These are phyloP conservation scores for Plantago ovata DNA, from an alignment of 257 asterid genomes.

Conservation along the genomic window DNA sequence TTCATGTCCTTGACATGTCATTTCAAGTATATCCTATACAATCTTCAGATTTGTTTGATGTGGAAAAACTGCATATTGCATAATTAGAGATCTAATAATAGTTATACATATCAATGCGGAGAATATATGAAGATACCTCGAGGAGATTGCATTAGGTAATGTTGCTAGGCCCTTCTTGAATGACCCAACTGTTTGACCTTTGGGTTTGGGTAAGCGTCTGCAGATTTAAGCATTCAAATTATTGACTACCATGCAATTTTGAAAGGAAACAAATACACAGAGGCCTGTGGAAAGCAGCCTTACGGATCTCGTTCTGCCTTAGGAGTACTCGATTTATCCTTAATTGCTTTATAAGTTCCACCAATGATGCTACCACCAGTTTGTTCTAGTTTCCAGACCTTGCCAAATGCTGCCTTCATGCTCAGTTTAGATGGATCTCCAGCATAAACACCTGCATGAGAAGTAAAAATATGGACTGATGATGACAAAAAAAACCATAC, in stretches of 20 bases:
- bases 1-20: background rate
- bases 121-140: conserved; percentile 43
- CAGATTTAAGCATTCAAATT: conserved; percentile 27
- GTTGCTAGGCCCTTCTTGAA: conserved; percentile 74
- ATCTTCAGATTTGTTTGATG: background rate
- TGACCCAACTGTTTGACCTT: conserved; percentile 98
- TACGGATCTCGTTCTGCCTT: conserved; percentile 86
- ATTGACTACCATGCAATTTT: conserved; percentile 17
- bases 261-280: conserved; percentile 22
- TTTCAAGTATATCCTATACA: background rate
- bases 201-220: conserved; percentile 91
- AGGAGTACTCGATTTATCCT: conserved; percentile 51
- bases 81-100: conserved; percentile 3
- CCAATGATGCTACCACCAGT: conserved; percentile 94
- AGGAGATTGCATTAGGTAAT: conserved; percentile 77
- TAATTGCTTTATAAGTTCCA: conserved; percentile 78
- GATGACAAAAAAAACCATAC: background rate
- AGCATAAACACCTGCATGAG: conserved; percentile 79
- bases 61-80: background rate
- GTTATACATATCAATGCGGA: background rate
- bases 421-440: conserved; percentile 95
- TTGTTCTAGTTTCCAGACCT: conserved; percentile 96
- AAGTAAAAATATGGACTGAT: background rate
- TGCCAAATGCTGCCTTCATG: conserved; percentile 98
- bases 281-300: conserved; percentile 23